Evolutionary conservation across 1,284 basidiomycete species (phyloP).

Genomic region (Microbotryomycetes sp.): DNA sequence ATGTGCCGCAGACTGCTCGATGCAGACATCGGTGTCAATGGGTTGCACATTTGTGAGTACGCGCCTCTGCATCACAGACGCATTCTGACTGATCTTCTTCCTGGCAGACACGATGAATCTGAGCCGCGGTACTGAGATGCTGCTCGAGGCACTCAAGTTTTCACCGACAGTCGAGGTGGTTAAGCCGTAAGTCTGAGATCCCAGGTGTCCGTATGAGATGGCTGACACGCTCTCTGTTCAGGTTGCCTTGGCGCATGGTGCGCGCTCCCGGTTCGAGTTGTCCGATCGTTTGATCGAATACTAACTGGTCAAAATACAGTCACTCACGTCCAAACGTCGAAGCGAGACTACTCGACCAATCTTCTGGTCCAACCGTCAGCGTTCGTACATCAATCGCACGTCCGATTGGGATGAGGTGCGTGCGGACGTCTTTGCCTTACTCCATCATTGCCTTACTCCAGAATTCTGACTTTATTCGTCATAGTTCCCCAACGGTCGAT

Average conservation of each 20-base stretch:
- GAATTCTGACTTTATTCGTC: conserved; percentile 24
- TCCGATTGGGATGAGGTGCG: conserved; percentile 35
- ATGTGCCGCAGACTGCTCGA: conserved; percentile 29
- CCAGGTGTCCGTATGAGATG: conserved; percentile 2
- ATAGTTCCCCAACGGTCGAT: conserved; percentile 46
- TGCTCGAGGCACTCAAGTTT: conserved; percentile 35
- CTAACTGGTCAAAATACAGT: conserved; percentile 45
- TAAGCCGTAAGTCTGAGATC: conserved; percentile 45
- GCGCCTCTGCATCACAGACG: background rate
- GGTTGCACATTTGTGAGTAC: conserved; percentile 32
- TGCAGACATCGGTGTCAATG: conserved; percentile 27
- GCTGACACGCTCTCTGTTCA: conserved; percentile 12
- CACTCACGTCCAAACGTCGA: conserved; percentile 78
- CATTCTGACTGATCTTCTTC: background rate
- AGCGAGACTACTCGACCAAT: conserved; percentile 86
- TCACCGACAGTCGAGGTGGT: conserved; percentile 35
- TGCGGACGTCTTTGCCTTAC: background rate
- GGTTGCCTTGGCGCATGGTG: conserved; percentile 81
- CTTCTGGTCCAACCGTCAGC: conserved; percentile 88
- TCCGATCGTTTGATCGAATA: background rate
- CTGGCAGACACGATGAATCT: conserved; percentile 31
- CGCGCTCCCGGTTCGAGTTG: conserved; percentile 16
- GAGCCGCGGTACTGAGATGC: conserved; percentile 35
- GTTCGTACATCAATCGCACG: conserved; percentile 80
- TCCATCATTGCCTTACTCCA: background rate